These are phyloP conservation scores for Salix purpurea DNA, from an alignment of 345 rosid species.

Conservation along the genomic window DNA sequence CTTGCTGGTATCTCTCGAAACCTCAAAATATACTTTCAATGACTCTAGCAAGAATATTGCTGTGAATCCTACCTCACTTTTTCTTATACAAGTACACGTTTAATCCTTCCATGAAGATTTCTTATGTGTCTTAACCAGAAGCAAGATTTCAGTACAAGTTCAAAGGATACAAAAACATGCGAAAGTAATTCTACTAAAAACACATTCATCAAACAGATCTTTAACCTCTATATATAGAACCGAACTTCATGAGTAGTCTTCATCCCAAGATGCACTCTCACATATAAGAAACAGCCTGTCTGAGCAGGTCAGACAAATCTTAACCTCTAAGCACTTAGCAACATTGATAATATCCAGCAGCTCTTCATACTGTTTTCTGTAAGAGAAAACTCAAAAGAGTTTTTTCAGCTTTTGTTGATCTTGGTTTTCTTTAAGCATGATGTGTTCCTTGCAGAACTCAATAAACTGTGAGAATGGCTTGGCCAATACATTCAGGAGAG, in stretches of 20 bases:
- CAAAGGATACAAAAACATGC: too few species aligned
- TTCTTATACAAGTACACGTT: too few species aligned
- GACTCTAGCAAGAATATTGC: too few species aligned
- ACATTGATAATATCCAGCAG: neutral
- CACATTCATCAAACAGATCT: too few species aligned
- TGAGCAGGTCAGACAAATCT: neutral
- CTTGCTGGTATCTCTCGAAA: too few species aligned
- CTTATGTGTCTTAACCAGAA: too few species aligned
- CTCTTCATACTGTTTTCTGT: neutral
- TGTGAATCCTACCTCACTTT: too few species aligned
- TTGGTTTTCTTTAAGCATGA: neutral
- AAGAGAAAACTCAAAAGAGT: neutral
- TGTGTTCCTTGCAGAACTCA: neutral
- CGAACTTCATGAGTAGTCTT: neutral
- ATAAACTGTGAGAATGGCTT: neutral
- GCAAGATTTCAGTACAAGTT: too few species aligned
- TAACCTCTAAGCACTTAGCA: constrained; percentile 9
- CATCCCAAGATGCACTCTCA: neutral
- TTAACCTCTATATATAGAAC: too few species aligned
- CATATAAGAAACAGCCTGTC: neutral
- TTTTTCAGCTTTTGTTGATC: neutral
- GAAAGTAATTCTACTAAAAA: too few species aligned
- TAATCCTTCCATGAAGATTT: too few species aligned
- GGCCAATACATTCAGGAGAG: neutral
- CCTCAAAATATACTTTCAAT: too few species aligned